Base-by-base conservation (phyloP, 768 basidiomycete species). In the Macrolepiota albuminosa region DNA sequence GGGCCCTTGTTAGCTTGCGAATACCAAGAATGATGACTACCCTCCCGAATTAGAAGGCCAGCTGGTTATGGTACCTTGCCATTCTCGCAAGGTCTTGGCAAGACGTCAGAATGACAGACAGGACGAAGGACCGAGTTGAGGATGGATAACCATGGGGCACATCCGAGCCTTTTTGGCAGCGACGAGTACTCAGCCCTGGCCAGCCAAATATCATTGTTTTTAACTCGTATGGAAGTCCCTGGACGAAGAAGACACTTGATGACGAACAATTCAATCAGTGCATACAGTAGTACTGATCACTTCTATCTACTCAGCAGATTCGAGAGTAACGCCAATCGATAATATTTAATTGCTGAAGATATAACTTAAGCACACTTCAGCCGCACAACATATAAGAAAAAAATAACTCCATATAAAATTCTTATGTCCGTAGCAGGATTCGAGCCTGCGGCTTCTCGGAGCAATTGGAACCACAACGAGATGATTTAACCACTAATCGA, bases 381-480 rank as follows among this genome's bases (percentile, higher is more conserved):
- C 29, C 29, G 29, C 29, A 29, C 29, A 4, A 29, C 29, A 29
- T 1, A 29, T 29, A 29, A 29, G 29, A 29, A 29, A 29, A 21
- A 21, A n/a, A n/a, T n/a, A n/a, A n/a, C n/a, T n/a, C n/a, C n/a
- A n/a, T n/a, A n/a, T n/a, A n/a, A n/a, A n/a, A n/a, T n/a, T n/a
- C n/a, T n/a, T n/a, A n/a, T n/a, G 57, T 58, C 57, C 57, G 57
- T 58, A 58, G 57, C 57, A 58, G 57, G 57, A 58, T 52, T 58
- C 57, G 57, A 58, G 57, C 57, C 57, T 58, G 57, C 57, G 57
- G 57, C 57, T 58, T 58, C 57, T 58, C 57, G 57, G 57, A 58
- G 57, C 49, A 10, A 5, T 2, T 5, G 14, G 7, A n/a, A 14
- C 56, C 57, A 58, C 57, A 58, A 58, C 57, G 57, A 58, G 57